Conservation (phyloP, 768 basidiomycete genomes). For the Lactifluus hygrophoroides region DNA sequence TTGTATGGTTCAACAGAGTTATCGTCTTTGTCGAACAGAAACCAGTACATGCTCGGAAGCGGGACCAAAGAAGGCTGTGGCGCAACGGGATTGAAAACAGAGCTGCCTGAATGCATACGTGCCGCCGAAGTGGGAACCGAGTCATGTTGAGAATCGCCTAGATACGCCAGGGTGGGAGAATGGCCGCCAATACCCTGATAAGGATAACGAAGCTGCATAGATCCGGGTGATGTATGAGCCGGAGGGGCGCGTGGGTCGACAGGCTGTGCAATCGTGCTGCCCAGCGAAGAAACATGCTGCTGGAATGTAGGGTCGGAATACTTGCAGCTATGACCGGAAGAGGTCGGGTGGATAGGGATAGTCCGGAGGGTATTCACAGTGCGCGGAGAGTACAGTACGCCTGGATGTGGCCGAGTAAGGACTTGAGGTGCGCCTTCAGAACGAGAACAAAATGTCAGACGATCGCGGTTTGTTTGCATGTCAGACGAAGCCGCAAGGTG, state of each 20-base stretch:
- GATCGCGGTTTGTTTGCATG: neutral
- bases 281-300: neutral
- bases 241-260: neutral
- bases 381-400: neutral
- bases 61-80: neutral
- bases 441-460: neutral
- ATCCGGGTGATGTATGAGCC: neutral
- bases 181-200: neutral
- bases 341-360: neutral
- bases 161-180: neutral
- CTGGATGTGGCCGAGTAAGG: neutral
- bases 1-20: neutral
- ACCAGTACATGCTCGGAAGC: conserved; percentile 10
- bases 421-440: neutral
- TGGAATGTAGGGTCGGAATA: too few relatives aligned
- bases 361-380: neutral
- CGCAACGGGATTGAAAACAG: neutral
- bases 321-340: too few relatives aligned
- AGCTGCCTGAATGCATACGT: neutral
- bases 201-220: neutral
- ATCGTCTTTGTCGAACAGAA: conserved; percentile 8
- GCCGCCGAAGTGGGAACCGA: neutral
- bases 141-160: neutral
- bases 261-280: neutral
- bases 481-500: neutral